Percentiles rank a stretch among this genome's conserved stretches.
Evolutionary conservation across 352 stramenopile species (phyloP).

Genomic region (Phytophthora brassicae): DNA sequence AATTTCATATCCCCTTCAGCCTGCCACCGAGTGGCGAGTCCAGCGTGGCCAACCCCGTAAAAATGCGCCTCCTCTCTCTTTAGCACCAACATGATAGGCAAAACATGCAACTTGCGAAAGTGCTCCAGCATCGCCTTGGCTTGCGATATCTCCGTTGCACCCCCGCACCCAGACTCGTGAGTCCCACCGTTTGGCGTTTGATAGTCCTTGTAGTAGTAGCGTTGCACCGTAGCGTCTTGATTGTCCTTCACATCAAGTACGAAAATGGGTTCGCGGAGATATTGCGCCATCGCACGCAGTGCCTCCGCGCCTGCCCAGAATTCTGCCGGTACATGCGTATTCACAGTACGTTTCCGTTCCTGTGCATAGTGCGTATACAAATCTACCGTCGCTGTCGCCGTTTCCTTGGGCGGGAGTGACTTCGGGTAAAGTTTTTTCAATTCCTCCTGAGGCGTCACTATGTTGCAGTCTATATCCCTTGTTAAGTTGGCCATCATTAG

Average conservation of each 20-base stretch:
- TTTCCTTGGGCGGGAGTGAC: no score
- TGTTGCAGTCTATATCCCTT: background rate
- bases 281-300: background rate
- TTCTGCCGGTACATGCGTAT: background rate
- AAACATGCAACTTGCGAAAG: background rate
- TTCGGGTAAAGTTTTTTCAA: background rate
- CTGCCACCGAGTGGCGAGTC: background rate
- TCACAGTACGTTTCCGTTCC: background rate
- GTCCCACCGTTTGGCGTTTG: background rate
- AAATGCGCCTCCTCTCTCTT: background rate
- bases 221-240: background rate
- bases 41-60: background rate
- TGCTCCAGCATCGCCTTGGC: background rate
- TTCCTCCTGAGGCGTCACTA: background rate
- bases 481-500: background rate
- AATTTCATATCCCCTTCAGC: background rate
- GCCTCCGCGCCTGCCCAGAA: constrained; percentile 2
- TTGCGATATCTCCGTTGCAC: background rate
- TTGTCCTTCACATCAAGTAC: background rate
- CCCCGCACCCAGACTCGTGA: background rate
- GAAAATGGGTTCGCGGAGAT: background rate
- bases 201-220: constrained; percentile 2
- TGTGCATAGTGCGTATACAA: background rate
- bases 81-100: background rate
- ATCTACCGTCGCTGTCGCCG: background rate